Evolutionary conservation across 345 rosid species (phyloP), one percentile per base, ranked within the genome.

Genomic region (Lepidium didymum): DNA sequence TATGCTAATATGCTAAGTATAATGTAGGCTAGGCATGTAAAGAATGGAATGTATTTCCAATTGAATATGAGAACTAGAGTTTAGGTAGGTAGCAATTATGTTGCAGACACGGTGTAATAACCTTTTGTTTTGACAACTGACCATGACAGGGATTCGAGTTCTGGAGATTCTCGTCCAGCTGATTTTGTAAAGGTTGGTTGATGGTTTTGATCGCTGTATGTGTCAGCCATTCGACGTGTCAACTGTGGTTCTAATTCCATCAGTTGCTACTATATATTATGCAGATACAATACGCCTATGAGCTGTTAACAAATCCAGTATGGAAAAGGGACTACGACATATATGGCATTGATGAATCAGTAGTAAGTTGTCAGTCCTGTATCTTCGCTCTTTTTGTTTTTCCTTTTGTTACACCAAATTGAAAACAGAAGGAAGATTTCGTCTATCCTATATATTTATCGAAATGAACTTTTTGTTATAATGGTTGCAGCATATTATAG

Each of bases 321-420:
- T 87, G 92, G 96, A 93, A 87, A 85, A 82, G 94, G 70, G 86
- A 90, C 68, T 93, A 87, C 78, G 97, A 88, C 61, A 16, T 82
- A 6, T 93, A 85, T 69, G 84, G 85, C 61, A 76, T 93, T 70
- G 96, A 93, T 67, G 94, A 93, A 78, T 82, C 88, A 45, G 72
- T 35, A 47, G 98, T 90, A 79, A 83, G 97, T 84, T 63, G 27
- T 69, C 66, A 9, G 18, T 56, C 46, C 49, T 65, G 55, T 35
- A 9, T 44, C 16, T 70, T 40, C 16, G 35, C 68, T 38, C 33
- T 4, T 27, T 72, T 4, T 29, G 0, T 29, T 53, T 46, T 16
- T 21, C 7, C 36, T 70, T 15, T 9, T 6, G 5, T 19, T 59
- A 18, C 21, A 59, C 37, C 13, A 40, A 46, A 31, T 12, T 40